Base-by-base conservation (phyloP, 192 early-diverging fungal species). In the Backusella australiensis region DNA sequence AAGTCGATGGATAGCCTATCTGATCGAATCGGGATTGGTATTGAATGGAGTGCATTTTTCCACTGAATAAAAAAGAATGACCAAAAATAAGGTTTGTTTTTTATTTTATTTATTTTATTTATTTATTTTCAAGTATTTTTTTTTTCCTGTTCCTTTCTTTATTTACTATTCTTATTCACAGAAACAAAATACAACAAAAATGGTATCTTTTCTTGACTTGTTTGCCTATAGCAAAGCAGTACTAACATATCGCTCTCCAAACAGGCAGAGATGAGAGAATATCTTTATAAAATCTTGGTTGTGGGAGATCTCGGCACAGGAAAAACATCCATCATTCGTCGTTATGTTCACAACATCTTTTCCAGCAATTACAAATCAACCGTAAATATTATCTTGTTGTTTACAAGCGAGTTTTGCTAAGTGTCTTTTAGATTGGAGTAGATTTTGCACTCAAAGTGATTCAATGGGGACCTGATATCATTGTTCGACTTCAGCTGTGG, bases 391-490 rank as follows among this genome's bases (percentile, higher is more conserved):
- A 2, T 17, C 36, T 56, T 26, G 19, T 9, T 36, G 1, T 36
- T 4, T 12, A 8, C 35, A 32, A 73, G 6, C 15, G 7, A 11
- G 38, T 1, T 21, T 6, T 38, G 3, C 32, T 32, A 32, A 32
- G 32, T n/a, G 26, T 34, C 35, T 5, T 53, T 26, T 66, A 90
- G 89, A 90, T 90, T 81, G 89, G 89, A 49, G 89, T 90, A 32
- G 89, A 90, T 65, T 90, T 90, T 79, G 89, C 89, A 6, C 77
- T 89, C 29, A 90, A 90, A 72, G 83, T 85, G 17, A 83, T 90
- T 38, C 84, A 87, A 52, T 88, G 85, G 85, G 85, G 84, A 53
- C 83, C 85, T 15, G 85, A 87, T 39, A 85, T 83, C 1, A 83
- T 87, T 26, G 83, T 90, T 35, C 79, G 87, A 75, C 78, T 90